Conservation (phyloP, 2,329 filamentous ascomycete genomes). For the Cercospora berteroae region DNA sequence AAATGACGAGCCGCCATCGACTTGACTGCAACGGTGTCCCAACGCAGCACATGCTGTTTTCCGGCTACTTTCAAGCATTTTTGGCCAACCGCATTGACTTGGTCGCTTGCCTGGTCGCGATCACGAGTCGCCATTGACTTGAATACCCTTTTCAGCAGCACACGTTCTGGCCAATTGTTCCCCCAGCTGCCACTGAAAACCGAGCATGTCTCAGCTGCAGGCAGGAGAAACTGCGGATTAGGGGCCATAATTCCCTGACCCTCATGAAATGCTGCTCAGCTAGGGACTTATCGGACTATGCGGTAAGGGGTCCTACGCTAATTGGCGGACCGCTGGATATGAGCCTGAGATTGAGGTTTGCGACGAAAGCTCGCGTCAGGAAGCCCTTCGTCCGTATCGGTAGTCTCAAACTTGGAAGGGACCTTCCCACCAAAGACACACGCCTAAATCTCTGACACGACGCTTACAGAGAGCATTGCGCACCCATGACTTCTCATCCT, state of each 20-base stretch:
- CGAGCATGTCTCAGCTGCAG: background rate
- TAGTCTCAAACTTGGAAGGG: background rate
- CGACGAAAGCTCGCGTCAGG: background rate
- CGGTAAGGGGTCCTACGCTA: background rate
- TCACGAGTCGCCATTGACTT: too few relatives aligned
- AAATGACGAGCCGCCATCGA: too few relatives aligned
- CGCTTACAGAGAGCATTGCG: background rate
- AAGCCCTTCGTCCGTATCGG: background rate
- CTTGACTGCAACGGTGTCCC: too few relatives aligned
- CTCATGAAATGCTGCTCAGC: background rate
- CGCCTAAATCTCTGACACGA: too few relatives aligned
- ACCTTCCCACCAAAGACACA: background rate
- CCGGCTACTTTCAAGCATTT: too few relatives aligned
- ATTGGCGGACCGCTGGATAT: background rate
- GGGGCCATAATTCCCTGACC: background rate
- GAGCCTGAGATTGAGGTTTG: background rate
- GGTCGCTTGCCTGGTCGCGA: too few relatives aligned
- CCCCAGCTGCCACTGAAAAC: background rate
- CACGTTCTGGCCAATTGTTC: too few relatives aligned
- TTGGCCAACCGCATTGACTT: too few relatives aligned
- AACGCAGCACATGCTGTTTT: too few relatives aligned
- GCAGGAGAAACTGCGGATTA: background rate
- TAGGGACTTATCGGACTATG: background rate
- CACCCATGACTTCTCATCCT: too few relatives aligned
- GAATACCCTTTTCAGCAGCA: too few relatives aligned